Base-by-base conservation (phyloP, 1,284 basidiomycete species). In the Ustilago sp. region DNA sequence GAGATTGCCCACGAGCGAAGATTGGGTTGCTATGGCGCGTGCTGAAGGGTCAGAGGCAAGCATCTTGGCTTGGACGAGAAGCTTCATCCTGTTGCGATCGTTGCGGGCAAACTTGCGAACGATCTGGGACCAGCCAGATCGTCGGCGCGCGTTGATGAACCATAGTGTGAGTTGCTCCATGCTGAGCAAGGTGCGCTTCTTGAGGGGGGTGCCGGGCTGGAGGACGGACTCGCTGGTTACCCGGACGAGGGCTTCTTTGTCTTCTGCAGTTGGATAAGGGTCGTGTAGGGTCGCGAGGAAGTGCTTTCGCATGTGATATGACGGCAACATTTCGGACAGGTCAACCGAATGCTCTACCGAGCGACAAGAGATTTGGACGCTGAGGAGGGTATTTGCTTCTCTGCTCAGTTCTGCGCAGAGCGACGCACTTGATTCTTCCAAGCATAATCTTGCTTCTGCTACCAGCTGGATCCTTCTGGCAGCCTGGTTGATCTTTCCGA, bases 131-230 rank as follows among this genome's bases (percentile, higher is more conserved):
- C 83, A 86, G 17, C 82, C 82, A 7, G 74, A 81, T 15, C 84
- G 81, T 8, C 84, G 78, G 51, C 84, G 81, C 17, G 79, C 74
- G 61, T 86, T 86, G 66, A 83, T 86, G 74, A 83, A 86, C 84
- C 84, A 86, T 0, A 84, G 71, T 7, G 69, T 73, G 53, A 78
- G 76, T 43, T 83, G 82, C 43, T 69, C 45, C 39, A 68, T 31
- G 2, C 39, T 31, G 6, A 81, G 57, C 0, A 31, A 13, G 3
- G 31, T n/a, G 19, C 70, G 57, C 23, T 48, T 31, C 11, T 9
- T 9, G 48, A 13, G 15, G 4, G 28, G 28, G 11, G 48, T 58
- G 2, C 41, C 19, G 28, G 28, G n/a, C 12, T 13, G 8, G 13
- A 43, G 32, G 36, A 34, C 12, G 13, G 70, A 36, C 3, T 66